Conservation (phyloP, 2,329 filamentous ascomycete genomes). For the Penicillium sp. region DNA sequence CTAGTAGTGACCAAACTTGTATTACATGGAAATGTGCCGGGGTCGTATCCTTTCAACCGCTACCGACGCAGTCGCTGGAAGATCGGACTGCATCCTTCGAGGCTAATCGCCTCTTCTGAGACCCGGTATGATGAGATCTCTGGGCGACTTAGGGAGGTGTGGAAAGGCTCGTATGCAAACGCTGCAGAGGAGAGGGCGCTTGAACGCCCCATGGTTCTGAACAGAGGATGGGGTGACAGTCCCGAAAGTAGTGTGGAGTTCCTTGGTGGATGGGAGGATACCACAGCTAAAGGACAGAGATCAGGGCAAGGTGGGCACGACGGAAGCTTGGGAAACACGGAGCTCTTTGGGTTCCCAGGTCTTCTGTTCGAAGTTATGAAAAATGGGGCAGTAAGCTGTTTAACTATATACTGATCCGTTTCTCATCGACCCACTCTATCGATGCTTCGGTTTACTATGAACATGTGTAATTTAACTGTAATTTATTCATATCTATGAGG, state of each 20-base stretch:
- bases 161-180: slow-evolving; percentile 68
- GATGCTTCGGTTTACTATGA: neutral
- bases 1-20: slow-evolving; percentile 91
- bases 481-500: neutral
- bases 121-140: slow-evolving; percentile 77
- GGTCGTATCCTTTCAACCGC: slow-evolving; percentile 95
- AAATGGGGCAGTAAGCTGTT: slow-evolving; percentile 85
- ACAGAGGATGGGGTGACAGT: slow-evolving; percentile 88
- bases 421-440: neutral
- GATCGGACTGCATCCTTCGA: slow-evolving; percentile 58
- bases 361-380: slow-evolving; percentile 94
- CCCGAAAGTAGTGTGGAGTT: slow-evolving; percentile 88
- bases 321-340: slow-evolving; percentile 72
- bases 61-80: slow-evolving; percentile 90
- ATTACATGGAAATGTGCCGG: slow-evolving; percentile 91
- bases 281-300: slow-evolving; percentile 52
- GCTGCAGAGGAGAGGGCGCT: slow-evolving; percentile 58
- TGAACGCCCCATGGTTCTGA: slow-evolving; percentile 77
- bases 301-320: slow-evolving; percentile 49
- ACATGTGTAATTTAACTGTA: neutral
- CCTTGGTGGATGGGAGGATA: slow-evolving; percentile 85
- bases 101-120: slow-evolving; percentile 70
- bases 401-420: slow-evolving; percentile 75
- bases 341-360: slow-evolving; percentile 90
- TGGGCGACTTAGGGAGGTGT: slow-evolving; percentile 68